Evolutionary conservation across 495 filamentous ascomycete species (phyloP), one percentile per base, ranked within the genome.

Genomic region (Neurospora sp.): DNA sequence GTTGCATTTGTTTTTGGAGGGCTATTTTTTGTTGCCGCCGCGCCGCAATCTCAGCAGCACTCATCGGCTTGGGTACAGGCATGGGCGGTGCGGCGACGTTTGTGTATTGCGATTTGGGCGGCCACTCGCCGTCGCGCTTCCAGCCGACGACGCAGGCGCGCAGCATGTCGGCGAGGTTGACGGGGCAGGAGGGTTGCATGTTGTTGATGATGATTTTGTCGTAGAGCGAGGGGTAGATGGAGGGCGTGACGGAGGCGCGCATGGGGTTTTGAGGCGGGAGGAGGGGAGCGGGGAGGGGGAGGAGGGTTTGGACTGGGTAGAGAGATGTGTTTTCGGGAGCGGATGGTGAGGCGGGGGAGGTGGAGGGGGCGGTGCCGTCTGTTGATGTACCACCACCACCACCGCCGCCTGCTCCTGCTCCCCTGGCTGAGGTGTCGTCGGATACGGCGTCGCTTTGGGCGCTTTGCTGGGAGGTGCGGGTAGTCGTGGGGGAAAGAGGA

Each of bases 71-170:
- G 1, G 53, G 53, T 2, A 65, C 53, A 8, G 75, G 78, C 20
- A 73, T 74, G 4, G 76, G 77, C 31, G 76, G 71, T 5, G 84
- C 75, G 31, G 83, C 80, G 0, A 81, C 76, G 38, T 80, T 80
- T 4, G 77, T 78, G 0, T 65, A 65, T 6, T 65, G 53, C 6
- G 81, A 69, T 75, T 90, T 91, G 22, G 95, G 93, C 2, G 96
- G 96, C 96, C 96, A 99, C 78, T 97, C 91, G 22, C 94, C 96
- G 77, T 96, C 94, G 59, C 91, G 86, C 80, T 96, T 95, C 96
- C 96, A 98, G 40, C 96, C 96, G 48, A 90, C 87, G 3, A 98
- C 94, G 76, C 95, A 90, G 39, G 92, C 87, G n/a, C 89, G 86
- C 31, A 91, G 89, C 78, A 98, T 87, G 76, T 96, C 92, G 41